phyloP scores from a whole-genome alignment of 768 basidiomycete species.

The Pseudohyphozyma bogoriensis region DNA sequence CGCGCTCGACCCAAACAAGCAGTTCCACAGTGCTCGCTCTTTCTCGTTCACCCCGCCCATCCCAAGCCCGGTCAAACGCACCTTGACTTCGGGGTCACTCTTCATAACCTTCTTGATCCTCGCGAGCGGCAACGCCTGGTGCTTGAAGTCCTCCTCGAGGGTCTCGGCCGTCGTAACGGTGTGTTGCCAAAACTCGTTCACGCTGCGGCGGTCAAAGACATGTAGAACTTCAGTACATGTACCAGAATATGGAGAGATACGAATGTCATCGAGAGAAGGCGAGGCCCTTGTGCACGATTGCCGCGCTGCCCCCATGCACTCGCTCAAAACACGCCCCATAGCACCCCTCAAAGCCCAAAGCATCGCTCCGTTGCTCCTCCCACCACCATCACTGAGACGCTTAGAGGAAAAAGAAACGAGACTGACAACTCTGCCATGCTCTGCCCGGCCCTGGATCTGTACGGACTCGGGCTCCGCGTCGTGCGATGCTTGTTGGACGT shows the following conservation, averaged over 20 bases:
- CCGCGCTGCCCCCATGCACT: neutral
- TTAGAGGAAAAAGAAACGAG: too few species aligned
- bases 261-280: neutral
- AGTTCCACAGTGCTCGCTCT: too few species aligned
- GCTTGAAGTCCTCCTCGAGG: slow-evolving; percentile 33
- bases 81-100: slow-evolving; percentile 88
- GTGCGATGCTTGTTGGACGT: neutral
- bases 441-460: neutral
- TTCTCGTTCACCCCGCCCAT: too few species aligned
- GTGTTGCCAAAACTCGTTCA: slow-evolving; percentile 27
- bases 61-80: slow-evolving; percentile 45
- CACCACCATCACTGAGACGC: too few species aligned
- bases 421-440: neutral
- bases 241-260: neutral
- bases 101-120: slow-evolving; percentile 99
- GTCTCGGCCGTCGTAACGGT: slow-evolving; percentile 27
- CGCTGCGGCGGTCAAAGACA: neutral
- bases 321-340: neutral
- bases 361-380: too few species aligned
- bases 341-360: too few species aligned
- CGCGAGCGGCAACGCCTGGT: slow-evolving; percentile 81
- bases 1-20: too few species aligned
- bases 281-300: neutral
- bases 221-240: neutral
- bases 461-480: neutral